These are phyloP conservation scores for Xylaria sp. DNA, from an alignment of 2,329 filamentous ascomycete species.

Conservation along the genomic window DNA sequence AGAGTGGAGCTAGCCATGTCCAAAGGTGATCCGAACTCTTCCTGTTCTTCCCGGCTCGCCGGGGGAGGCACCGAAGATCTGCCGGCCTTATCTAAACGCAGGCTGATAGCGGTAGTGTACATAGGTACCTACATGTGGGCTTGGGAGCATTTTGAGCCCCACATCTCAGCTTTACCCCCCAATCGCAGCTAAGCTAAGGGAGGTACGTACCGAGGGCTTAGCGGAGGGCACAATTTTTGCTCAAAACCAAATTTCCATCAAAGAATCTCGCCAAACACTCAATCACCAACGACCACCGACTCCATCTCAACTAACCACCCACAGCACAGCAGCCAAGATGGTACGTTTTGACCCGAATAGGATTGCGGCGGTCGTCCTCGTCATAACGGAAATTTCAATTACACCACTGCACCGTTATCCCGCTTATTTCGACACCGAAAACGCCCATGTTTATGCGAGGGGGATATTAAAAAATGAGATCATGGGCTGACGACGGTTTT, in stretches of 20 bases:
- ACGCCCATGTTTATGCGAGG: slow-evolving; percentile 17
- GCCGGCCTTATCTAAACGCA: slow-evolving; percentile 16
- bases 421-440: slow-evolving; percentile 23
- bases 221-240: slow-evolving; percentile 56
- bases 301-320: slow-evolving; percentile 62
- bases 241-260: slow-evolving; percentile 58
- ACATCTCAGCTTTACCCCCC: slow-evolving; percentile 12
- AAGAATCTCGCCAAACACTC: slow-evolving; percentile 55
- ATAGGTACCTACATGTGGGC: slow-evolving; percentile 9
- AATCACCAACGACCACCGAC: slow-evolving; percentile 63
- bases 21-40: slow-evolving; percentile 32
- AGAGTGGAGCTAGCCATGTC: slow-evolving; percentile 24
- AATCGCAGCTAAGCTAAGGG: slow-evolving; percentile 23
- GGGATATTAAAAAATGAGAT: slow-evolving; percentile 24
- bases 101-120: background rate
- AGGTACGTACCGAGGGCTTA: slow-evolving; percentile 52
- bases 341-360: slow-evolving; percentile 50
- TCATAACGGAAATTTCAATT: slow-evolving; percentile 37
- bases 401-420: slow-evolving; percentile 44
- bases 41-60: background rate
- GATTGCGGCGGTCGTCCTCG: slow-evolving; percentile 14
- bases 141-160: slow-evolving; percentile 32
- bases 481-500: slow-evolving; percentile 40
- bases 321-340: slow-evolving; percentile 66
- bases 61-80: slow-evolving; percentile 41